Base-by-base conservation (phyloP, 164 flowering plant genomes). In the Cinnamomum micranthum region DNA sequence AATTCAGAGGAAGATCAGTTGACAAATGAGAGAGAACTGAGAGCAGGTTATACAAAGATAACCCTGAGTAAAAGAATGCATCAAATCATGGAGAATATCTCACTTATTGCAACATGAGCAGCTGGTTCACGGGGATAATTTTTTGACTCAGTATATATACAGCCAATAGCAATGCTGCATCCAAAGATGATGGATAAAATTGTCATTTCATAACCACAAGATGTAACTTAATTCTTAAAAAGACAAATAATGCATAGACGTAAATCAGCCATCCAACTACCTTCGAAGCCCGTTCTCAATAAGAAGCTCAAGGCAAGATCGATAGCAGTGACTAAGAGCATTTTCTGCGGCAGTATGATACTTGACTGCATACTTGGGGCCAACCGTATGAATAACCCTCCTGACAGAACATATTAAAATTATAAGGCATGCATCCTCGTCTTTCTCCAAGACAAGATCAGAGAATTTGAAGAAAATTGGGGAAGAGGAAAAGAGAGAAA, bases 311-410 rank as follows among this genome's bases (percentile, higher is more conserved):
- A 96, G 92, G 84, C 99, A 96, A 81, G 98, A 90, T 6, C 98
- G 94, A 65, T 96, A 96, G 83, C 99, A 96, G 79, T 94, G 98
- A 72, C 99, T 92, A 62, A 96, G 77, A 76, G 99, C 97, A 91
- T 92, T 96, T 84, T 96, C 99, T 25, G 98, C 99, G 72, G 99
- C 99, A 60, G 99, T 94, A 79, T 96, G 99, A 81, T 96, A 96
- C 78, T 96, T 96, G 58, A 96, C 91, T 19, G 99, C 97, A 88
- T 96, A 96, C 86, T 96, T 96, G 50, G 99, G 99, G 73, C 98
- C 98, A 68, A 96, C 99, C 15, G 99, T 96, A 82, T 96, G 99
- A 78, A 96, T 90, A 64, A 96, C 91, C 82, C 88, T 90, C 97
- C 99, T 96, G 84, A 22, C 27, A 85, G 71, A 75, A 12, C 13